A percentile compares a stretch with the other conserved stretches of the same genome.
Evolutionary conservation across 73 alveolate genomes (phyloP).

Genomic region (Loxodes magnus): DNA sequence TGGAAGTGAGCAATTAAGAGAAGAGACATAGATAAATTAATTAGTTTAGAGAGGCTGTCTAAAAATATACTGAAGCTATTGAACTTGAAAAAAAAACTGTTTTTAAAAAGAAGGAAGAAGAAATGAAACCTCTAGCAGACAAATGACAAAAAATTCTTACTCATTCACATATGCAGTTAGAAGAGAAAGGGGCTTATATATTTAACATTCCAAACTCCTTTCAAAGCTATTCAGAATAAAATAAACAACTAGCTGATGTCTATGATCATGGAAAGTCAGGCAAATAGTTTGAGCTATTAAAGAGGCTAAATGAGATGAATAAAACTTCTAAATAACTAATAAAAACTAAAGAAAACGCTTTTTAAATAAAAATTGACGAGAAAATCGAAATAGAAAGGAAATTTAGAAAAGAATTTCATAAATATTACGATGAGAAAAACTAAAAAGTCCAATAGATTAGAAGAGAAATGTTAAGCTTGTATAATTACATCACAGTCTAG

Average conservation of each 20-base stretch:
- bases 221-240: neutral
- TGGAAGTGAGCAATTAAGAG: constrained; percentile 4
- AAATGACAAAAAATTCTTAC: constrained; percentile 18
- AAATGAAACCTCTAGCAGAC: constrained; percentile 12
- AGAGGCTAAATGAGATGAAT: constrained; percentile 11
- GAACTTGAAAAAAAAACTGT: too few species aligned
- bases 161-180: constrained; percentile 11
- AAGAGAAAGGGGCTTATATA: constrained; percentile 15
- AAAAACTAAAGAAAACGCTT: neutral
- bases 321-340: constrained; percentile 9
- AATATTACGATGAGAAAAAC: constrained; percentile 14
- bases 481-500: neutral
- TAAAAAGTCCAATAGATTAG: constrained; percentile 7
- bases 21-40: constrained; percentile 3
- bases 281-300: constrained; percentile 10
- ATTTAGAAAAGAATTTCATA: constrained; percentile 16
- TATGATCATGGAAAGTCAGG: constrained; percentile 24
- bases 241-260: constrained; percentile 7
- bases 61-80: too few species aligned
- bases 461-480: constrained; percentile 11
- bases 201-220: constrained; percentile 16
- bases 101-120: constrained; percentile 5
- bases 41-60: neutral
- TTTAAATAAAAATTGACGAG: constrained; percentile 5
- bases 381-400: constrained; percentile 11